Evolutionary conservation across 2,329 filamentous ascomycete species (phyloP).

Genomic region (Aspergillus felis): DNA sequence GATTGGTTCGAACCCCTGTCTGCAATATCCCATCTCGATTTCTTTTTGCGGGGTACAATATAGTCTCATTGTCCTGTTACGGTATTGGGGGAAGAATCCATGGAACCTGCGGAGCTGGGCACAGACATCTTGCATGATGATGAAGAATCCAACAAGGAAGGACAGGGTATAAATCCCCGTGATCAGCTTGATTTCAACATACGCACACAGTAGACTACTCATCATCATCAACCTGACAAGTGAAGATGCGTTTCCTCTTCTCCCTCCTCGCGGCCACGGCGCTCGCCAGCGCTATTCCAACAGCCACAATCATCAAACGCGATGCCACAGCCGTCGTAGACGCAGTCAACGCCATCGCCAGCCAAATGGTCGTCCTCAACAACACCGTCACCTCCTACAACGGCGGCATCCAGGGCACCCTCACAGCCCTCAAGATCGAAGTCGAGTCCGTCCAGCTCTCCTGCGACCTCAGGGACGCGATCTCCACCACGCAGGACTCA

Average conservation of each 20-base stretch:
- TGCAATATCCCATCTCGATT: not conserved
- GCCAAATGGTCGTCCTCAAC: conserved; percentile 13
- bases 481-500: conserved; percentile 5
- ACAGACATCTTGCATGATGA: not conserved
- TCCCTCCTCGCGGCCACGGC: conserved; percentile 3
- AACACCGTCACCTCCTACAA: conserved; percentile 13
- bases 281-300: conserved; percentile 7
- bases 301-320: conserved; percentile 5
- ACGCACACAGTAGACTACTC: not conserved
- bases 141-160: not conserved
- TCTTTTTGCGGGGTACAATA: conserved; percentile 4
- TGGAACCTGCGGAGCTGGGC: not conserved
- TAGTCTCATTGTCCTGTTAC: not conserved
- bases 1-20: not conserved
- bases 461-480: conserved; percentile 9
- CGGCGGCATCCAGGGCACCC: conserved; percentile 11
- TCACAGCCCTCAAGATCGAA: conserved; percentile 16
- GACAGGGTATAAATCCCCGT: not conserved
- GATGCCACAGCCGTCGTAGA: conserved; percentile 12
- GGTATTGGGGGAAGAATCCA: not conserved
- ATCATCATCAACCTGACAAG: not conserved
- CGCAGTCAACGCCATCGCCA: conserved; percentile 11
- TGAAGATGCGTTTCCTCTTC: conserved; percentile 1
- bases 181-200: not conserved
- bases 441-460: conserved; percentile 7